A percentile compares a stretch with the other conserved stretches of the same genome.
These are phyloP conservation scores for Candida sp. DNA, from an alignment of 1,139 yeast species.

Conservation along the genomic window DNA sequence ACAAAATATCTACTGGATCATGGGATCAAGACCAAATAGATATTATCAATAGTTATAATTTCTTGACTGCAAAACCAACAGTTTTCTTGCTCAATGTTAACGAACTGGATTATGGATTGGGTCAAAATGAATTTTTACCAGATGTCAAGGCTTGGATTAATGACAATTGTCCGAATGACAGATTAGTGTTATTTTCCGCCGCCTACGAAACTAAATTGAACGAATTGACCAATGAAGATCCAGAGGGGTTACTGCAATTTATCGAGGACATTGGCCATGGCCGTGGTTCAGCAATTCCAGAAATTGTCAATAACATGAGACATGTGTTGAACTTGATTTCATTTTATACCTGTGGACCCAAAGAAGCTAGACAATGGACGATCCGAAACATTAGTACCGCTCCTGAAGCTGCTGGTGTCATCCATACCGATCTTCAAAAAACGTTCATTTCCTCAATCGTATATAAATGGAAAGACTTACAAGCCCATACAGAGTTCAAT, in stretches of 20 bases:
- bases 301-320: constrained; percentile 62
- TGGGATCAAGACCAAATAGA: constrained; percentile 59
- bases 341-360: constrained; percentile 82
- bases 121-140: constrained; percentile 41
- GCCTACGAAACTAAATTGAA: constrained; percentile 47
- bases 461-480: constrained; percentile 74
- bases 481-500: constrained; percentile 31
- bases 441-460: constrained; percentile 87
- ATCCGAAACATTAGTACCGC: constrained; percentile 82
- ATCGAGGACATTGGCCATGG: constrained; percentile 7
- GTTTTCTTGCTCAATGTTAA: constrained; percentile 59
- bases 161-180: constrained; percentile 53
- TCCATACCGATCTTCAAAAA: constrained; percentile 81
- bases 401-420: constrained; percentile 88
- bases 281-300: constrained; percentile 36
- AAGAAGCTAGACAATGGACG: constrained; percentile 89
- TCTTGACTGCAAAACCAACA: constrained; percentile 71
- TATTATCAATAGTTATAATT: constrained; percentile 54
- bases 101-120: constrained; percentile 47
- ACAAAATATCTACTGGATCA: constrained; percentile 40
- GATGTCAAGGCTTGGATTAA: constrained; percentile 51
- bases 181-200: constrained; percentile 58
- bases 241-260: constrained; percentile 13
- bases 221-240: constrained; percentile 17
- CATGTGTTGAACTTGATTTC: constrained; percentile 67